These are phyloP conservation scores for Rugosomyces carneus DNA, from an alignment of 1,284 basidiomycete genomes.

Conservation along the genomic window DNA sequence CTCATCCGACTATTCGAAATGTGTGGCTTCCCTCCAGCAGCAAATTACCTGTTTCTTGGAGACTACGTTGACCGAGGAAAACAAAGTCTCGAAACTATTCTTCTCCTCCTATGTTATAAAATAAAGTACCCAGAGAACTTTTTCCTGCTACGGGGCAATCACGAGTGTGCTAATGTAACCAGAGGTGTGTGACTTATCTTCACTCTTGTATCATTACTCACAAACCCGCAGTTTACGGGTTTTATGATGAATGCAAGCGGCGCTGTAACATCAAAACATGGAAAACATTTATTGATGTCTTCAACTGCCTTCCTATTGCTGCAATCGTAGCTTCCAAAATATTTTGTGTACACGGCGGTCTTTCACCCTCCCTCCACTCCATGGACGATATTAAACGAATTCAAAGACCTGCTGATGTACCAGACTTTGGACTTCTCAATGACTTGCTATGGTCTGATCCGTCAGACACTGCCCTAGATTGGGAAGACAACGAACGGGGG, in stretches of 20 bases:
- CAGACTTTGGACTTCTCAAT: slow-evolving; percentile 97
- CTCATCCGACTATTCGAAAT: slow-evolving; percentile 98
- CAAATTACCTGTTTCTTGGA: slow-evolving; percentile 98
- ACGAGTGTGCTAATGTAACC: slow-evolving; percentile 99
- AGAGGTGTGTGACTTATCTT: slow-evolving; percentile 53
- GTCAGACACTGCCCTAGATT: slow-evolving; percentile 94
- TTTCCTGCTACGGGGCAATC: slow-evolving; percentile 96
- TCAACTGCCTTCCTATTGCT: slow-evolving; percentile 98
- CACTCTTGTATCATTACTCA: slow-evolving; percentile 19
- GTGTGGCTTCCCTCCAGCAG: slow-evolving; percentile 97
- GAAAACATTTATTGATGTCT: slow-evolving; percentile 99
- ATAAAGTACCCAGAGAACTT: slow-evolving; percentile 99
- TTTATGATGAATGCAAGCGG: slow-evolving; percentile 99
- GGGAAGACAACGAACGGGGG: slow-evolving; percentile 99
- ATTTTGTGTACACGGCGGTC: slow-evolving; percentile 98
- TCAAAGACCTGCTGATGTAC: slow-evolving; percentile 96
- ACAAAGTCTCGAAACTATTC: slow-evolving; percentile 97
- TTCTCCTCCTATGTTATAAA: slow-evolving; percentile 97
- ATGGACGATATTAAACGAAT: slow-evolving; percentile 99
- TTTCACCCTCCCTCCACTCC: slow-evolving; percentile 94
- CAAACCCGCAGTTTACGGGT: slow-evolving; percentile 82
- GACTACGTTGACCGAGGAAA: slow-evolving; percentile 99
- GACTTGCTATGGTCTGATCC: slow-evolving; percentile 99
- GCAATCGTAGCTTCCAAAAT: slow-evolving; percentile 99
- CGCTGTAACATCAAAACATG: slow-evolving; percentile 99